These are phyloP conservation scores for Camelina sativa DNA, from an alignment of 345 rosid species.

Conservation along the genomic window DNA sequence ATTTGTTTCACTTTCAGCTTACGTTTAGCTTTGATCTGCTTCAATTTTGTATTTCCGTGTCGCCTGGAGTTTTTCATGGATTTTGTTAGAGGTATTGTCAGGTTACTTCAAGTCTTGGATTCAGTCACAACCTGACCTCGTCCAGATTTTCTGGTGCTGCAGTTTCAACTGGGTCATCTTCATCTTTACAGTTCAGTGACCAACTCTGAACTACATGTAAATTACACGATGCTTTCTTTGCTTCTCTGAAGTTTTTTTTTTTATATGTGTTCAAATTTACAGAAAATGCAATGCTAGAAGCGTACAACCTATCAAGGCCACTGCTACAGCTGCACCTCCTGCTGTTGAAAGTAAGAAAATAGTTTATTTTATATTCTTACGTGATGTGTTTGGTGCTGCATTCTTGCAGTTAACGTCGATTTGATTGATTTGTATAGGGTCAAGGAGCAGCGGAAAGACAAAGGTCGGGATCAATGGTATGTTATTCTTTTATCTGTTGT, in stretches of 20 bases:
- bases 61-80: background rate
- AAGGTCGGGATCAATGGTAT: slow-evolving; percentile 90
- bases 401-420: slow-evolving; percentile 25
- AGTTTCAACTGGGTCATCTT: slow-evolving; percentile 45
- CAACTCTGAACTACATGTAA: slow-evolving; percentile 14
- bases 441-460: slow-evolving; percentile 60
- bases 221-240: background rate
- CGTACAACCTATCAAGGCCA: slow-evolving; percentile 71
- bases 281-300: slow-evolving; percentile 53
- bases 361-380: background rate
- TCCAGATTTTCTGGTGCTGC: slow-evolving; percentile 57
- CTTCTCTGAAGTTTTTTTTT: background rate
- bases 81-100: slow-evolving; percentile 32
- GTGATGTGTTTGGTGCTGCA: slow-evolving; percentile 9
- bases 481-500: slow-evolving; percentile 19
- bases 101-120: slow-evolving; percentile 50
- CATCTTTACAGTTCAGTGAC: slow-evolving; percentile 68
- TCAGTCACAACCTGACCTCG: slow-evolving; percentile 45
- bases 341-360: slow-evolving; percentile 57
- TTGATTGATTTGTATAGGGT: slow-evolving; percentile 49
- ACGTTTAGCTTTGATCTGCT: slow-evolving; percentile 12
- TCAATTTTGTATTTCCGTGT: background rate
- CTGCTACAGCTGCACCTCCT: slow-evolving; percentile 77
- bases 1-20: background rate
- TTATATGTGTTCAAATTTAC: slow-evolving; percentile 17